Percentiles rank a stretch among this genome's conserved stretches.
phyloP scores from a whole-genome alignment of 2,329 filamentous ascomycete genomes.

The Elsinoe perseae region DNA sequence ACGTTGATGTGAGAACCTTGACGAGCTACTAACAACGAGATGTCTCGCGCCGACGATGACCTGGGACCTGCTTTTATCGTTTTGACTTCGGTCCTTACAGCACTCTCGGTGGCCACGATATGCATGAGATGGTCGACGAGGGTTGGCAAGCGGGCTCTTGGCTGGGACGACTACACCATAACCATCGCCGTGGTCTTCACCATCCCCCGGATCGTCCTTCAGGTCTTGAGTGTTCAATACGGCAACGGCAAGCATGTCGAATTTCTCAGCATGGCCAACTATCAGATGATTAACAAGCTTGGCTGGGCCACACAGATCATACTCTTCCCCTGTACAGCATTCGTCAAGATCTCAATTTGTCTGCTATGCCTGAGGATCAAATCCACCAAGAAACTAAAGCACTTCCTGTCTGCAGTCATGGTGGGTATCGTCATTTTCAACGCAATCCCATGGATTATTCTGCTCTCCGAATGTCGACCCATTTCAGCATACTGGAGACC shows the following conservation, averaged over 20 bases:
- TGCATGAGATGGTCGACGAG: slow-evolving; percentile 15
- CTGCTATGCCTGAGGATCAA: slow-evolving; percentile 38
- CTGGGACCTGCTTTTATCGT: slow-evolving; percentile 17
- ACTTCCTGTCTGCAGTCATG: slow-evolving; percentile 27
- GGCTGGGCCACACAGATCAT: slow-evolving; percentile 36
- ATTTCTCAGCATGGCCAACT: slow-evolving; percentile 30
- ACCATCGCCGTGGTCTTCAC: slow-evolving; percentile 26
- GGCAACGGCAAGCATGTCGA: slow-evolving; percentile 36
- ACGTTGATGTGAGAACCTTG: too few species aligned
- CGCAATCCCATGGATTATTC: slow-evolving; percentile 22
- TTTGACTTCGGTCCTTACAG: slow-evolving; percentile 16
- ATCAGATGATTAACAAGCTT: slow-evolving; percentile 32
- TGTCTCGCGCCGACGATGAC: slow-evolving; percentile 14
- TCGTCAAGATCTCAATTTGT: slow-evolving; percentile 39
- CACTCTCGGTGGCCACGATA: slow-evolving; percentile 16
- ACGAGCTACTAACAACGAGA: background rate
- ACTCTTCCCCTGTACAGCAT: slow-evolving; percentile 35
- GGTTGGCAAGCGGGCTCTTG: slow-evolving; percentile 19
- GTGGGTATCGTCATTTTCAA: slow-evolving; percentile 23
- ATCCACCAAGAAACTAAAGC: slow-evolving; percentile 28
- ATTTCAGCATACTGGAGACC: slow-evolving; percentile 24
- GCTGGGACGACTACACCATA: slow-evolving; percentile 37
- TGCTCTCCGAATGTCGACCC: slow-evolving; percentile 25
- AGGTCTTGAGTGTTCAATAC: slow-evolving; percentile 29
- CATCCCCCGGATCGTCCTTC: slow-evolving; percentile 29